phyloP scores from a whole-genome alignment of 139 green algal genomes.

The Tetraselmis striata region DNA sequence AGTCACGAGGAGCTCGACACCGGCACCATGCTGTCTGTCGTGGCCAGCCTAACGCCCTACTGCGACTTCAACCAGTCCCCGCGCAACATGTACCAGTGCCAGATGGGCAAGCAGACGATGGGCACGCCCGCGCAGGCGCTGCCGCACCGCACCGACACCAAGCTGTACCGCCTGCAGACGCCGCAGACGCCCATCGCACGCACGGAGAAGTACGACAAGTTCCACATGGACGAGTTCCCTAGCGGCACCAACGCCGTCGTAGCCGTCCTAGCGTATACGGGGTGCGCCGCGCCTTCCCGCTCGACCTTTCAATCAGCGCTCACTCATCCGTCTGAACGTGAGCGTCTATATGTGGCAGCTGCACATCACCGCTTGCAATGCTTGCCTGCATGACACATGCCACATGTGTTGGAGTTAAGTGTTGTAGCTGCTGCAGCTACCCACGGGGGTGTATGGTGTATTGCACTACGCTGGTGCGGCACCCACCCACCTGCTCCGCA shows the following conservation, averaged over 20 bases:
- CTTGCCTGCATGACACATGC: no score
- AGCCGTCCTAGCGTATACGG: constrained; percentile 90
- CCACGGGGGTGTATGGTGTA: no score
- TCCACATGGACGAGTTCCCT: constrained; percentile 91
- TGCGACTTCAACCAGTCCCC: constrained; percentile 96
- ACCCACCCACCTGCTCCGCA: no score
- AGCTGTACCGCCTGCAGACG: constrained; percentile 89
- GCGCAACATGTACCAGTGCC: constrained; percentile 99
- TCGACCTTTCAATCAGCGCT: no score
- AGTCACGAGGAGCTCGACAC: constrained; percentile 66
- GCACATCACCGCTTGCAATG: no score
- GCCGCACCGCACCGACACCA: constrained; percentile 74
- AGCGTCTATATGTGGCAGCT: no score
- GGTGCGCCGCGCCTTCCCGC: background rate
- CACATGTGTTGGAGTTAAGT: no score
- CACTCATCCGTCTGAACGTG: no score
- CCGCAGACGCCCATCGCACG: constrained; percentile 82
- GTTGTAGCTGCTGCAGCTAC: no score
- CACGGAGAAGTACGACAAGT: constrained; percentile 70
- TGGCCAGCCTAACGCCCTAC: constrained; percentile 90
- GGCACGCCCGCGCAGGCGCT: constrained; percentile 71
- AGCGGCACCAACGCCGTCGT: constrained; percentile 93
- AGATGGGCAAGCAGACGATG: constrained; percentile 99
- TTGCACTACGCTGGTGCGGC: no score
- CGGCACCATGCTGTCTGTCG: constrained; percentile 78